Evolutionary conservation across 495 filamentous ascomycete species (phyloP).

Genomic region (Astrothelium macrocarpum): DNA sequence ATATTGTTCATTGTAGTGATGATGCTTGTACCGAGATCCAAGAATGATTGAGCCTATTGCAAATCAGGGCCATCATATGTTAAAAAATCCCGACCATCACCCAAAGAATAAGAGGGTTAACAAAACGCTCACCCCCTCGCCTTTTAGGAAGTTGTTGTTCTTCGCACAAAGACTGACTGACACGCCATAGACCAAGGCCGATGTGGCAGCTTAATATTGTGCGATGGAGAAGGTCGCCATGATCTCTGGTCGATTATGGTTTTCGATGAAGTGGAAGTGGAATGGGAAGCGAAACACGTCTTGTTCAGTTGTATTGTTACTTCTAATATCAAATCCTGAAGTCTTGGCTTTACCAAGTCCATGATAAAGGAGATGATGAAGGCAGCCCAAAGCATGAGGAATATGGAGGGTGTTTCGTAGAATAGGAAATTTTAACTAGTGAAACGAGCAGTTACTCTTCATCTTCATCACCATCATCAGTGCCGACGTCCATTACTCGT

Average conservation of each 20-base stretch:
- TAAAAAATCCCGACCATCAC: background rate
- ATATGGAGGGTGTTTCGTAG: background rate
- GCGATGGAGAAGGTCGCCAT: slow-evolving; percentile 39
- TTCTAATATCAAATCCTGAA: no score
- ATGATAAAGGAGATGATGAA: background rate
- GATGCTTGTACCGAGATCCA: background rate
- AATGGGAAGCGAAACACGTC: background rate
- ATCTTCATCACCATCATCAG: slow-evolving; percentile 62
- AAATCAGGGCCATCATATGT: background rate
- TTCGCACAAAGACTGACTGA: slow-evolving; percentile 94
- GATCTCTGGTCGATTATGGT: background rate
- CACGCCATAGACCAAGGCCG: slow-evolving; percentile 61
- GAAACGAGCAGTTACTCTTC: slow-evolving; percentile 35
- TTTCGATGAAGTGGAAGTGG: background rate
- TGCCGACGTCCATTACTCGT: slow-evolving; percentile 69
- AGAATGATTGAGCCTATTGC: background rate
- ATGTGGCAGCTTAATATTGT: slow-evolving; percentile 93
- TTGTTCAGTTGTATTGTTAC: no score
- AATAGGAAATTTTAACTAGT: background rate
- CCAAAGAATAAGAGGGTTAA: slow-evolving; percentile 9
- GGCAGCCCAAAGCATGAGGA: background rate
- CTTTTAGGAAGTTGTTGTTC: slow-evolving; percentile 43
- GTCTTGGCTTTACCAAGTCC: no score
- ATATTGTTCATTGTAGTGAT: no score
- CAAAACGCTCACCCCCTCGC: slow-evolving; percentile 29